phyloP scores from a whole-genome alignment of 192 early-diverging fungal genomes.

The Phlyctochytrium planicorne region DNA sequence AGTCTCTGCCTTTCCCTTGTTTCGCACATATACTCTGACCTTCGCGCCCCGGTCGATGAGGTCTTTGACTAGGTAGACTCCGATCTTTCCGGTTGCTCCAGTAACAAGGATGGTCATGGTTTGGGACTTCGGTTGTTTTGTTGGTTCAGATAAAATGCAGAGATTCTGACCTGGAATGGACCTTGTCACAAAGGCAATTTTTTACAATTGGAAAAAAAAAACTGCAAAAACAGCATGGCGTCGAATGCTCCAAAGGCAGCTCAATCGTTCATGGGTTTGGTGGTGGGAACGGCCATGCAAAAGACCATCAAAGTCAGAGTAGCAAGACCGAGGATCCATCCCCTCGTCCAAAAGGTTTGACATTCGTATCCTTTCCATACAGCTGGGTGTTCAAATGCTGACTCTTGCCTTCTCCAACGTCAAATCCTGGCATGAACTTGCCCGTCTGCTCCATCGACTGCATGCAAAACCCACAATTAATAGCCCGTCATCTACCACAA shows the following conservation, averaged over 20 bases:
- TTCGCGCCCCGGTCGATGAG: neutral
- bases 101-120: slow-evolving; percentile 6
- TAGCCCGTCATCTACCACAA: slow-evolving; percentile 81
- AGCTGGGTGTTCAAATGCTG: too few species aligned
- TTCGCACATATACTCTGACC: neutral
- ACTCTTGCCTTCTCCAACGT: neutral
- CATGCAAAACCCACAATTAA: neutral
- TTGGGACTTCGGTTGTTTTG: too few species aligned
- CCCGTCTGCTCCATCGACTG: neutral
- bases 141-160: too few species aligned
- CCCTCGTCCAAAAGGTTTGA: slow-evolving; percentile 78
- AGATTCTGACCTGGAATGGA: too few species aligned
- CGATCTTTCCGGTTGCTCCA: slow-evolving; percentile 5
- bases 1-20: neutral
- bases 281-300: slow-evolving; percentile 83
- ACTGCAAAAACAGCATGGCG: too few species aligned
- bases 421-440: too few species aligned
- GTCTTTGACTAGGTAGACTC: neutral
- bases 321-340: slow-evolving; percentile 72
- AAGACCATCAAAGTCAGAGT: slow-evolving; percentile 92
- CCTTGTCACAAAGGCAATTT: too few species aligned
- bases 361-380: too few species aligned
- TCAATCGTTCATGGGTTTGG: slow-evolving; percentile 69
- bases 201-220: too few species aligned
- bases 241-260: too few species aligned